Conservation (phyloP, 148 eudicot species). For the Polygonum aviculare region DNA sequence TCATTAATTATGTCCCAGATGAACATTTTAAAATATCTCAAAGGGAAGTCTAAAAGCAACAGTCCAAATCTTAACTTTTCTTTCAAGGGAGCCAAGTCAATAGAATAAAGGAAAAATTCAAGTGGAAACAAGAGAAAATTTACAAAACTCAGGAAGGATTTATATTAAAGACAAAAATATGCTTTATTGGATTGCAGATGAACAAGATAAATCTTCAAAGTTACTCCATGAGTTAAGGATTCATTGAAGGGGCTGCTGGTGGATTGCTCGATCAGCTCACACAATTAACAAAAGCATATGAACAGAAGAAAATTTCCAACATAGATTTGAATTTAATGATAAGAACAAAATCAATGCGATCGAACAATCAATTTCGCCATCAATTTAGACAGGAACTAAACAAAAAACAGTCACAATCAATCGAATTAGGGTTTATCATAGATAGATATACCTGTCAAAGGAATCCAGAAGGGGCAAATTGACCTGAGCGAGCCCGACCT, state of each 20-base stretch:
- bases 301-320: neutral
- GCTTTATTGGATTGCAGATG: neutral
- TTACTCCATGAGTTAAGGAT: neutral
- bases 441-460: constrained; percentile 44
- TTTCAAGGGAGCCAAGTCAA: neutral
- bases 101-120: neutral
- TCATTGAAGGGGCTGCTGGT: neutral
- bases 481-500: constrained; percentile 30
- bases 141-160: neutral
- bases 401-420: neutral
- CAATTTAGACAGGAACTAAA: neutral
- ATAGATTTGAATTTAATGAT: neutral
- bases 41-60: neutral
- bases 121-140: neutral
- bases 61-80: constrained; percentile 5
- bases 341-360: neutral
- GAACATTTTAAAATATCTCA: neutral
- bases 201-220: neutral
- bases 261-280: neutral
- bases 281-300: neutral
- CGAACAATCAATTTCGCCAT: neutral
- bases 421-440: neutral
- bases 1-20: neutral
- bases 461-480: constrained; percentile 39
- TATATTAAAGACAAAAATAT: neutral